Conservation (phyloP, 768 basidiomycete genomes). For the Hericium alpestre region DNA sequence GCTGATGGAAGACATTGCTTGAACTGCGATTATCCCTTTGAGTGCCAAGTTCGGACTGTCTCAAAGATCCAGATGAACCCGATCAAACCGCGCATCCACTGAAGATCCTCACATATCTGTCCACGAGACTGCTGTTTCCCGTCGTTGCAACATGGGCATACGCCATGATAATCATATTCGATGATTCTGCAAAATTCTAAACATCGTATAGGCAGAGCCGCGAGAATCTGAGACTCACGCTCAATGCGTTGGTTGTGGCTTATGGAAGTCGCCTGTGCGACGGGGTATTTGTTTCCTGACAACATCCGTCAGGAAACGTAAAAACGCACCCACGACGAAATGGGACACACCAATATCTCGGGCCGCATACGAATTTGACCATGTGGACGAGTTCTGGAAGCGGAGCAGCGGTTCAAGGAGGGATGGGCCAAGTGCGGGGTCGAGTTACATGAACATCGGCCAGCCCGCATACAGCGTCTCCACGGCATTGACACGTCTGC, state of each 20-base stretch:
- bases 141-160: conserved; percentile 1
- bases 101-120: too few relatives aligned
- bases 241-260: conserved; percentile 6
- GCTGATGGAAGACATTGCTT: conserved; percentile 8
- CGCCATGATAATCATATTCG: conserved; percentile 12
- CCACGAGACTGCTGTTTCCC: too few relatives aligned
- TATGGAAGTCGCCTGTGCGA: background rate
- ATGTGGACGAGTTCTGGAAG: background rate
- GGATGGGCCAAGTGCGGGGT: conserved; percentile 2
- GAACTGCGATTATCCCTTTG: conserved; percentile 12
- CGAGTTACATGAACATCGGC: conserved; percentile 9
- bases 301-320: too few relatives aligned
- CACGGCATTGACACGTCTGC: conserved; percentile 6
- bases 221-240: background rate
- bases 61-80: too few relatives aligned
- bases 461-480: conserved; percentile 7
- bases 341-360: conserved; percentile 8
- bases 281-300: background rate
- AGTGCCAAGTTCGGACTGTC: conserved; percentile 10
- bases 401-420: conserved; percentile 11
- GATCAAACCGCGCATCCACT: too few relatives aligned
- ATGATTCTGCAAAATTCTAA: background rate
- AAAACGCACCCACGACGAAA: background rate
- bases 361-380: conserved; percentile 1
- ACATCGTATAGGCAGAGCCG: too few relatives aligned